A percentile compares a stretch with the other conserved stretches of the same genome.
These are phyloP conservation scores for Diatrype stigma DNA, from an alignment of 2,329 filamentous ascomycete species.

Conservation along the genomic window DNA sequence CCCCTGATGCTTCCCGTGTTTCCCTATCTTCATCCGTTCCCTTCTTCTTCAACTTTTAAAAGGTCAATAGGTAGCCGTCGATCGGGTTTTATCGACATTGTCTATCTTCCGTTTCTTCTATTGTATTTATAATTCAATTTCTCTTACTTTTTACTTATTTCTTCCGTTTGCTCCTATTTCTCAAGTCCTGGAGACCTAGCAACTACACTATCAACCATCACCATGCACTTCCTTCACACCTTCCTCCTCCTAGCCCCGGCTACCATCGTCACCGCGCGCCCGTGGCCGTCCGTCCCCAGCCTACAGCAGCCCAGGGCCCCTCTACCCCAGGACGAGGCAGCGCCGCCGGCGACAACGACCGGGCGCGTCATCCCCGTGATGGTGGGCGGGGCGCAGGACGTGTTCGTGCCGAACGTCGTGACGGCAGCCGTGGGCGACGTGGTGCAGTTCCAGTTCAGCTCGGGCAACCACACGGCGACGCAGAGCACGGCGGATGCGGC, in stretches of 20 bases:
- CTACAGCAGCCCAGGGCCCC: background rate
- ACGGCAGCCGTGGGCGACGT: slow-evolving; percentile 32
- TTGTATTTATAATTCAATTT: too few relatives aligned
- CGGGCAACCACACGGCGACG: slow-evolving; percentile 40
- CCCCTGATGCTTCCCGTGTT: too few relatives aligned
- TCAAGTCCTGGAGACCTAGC: background rate
- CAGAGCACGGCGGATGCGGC: slow-evolving; percentile 32
- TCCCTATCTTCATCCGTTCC: background rate
- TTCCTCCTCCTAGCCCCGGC: background rate
- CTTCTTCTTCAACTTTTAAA: background rate
- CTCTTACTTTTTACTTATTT: background rate
- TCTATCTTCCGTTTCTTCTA: background rate
- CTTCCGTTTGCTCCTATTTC: background rate
- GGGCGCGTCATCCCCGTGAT: slow-evolving; percentile 30
- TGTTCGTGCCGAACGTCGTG: slow-evolving; percentile 34
- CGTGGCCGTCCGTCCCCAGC: background rate
- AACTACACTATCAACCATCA: background rate
- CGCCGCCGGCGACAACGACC: background rate
- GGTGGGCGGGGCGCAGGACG: slow-evolving; percentile 32
- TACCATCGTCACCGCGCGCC: background rate
- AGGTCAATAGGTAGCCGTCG: background rate
- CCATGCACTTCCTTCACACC: background rate
- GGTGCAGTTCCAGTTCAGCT: slow-evolving; percentile 40
- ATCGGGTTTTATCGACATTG: background rate
- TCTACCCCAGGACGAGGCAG: background rate